Base-by-base conservation (phyloP, 2,329 filamentous ascomycete species). In the Chaetomium sp. region DNA sequence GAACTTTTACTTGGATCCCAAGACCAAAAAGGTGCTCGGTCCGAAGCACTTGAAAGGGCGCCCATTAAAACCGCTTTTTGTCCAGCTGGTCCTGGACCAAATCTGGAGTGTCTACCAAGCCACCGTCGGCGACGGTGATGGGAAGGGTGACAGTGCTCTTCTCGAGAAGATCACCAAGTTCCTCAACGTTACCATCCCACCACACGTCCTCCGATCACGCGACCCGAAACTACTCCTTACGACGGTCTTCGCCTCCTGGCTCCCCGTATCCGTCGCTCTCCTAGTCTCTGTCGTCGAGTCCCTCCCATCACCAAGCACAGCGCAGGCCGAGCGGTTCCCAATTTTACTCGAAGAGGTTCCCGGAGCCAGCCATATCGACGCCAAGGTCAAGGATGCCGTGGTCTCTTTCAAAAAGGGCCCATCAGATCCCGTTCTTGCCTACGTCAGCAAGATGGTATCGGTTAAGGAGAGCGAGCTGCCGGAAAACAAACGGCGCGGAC, bases 371-470 rank as follows among this genome's bases (percentile, higher is more conserved):
- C 78, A 83, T 63, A 84, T 97, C 46, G 84, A 88, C 52, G 73
- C 80, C 1, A 74, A 77, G 6, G 74, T 97, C 53, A 86, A 84
- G 63, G 77, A 87, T n/a, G 89, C 92, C 5, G 92, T 97, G 85
- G 73, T 88, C 1, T 78, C 84, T 0, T 96, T 95, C 68, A 88
- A 88, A 66, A 82, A 82, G 3, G 79, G 78, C 0, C 77, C 81
- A 41, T 78, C 84, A 0, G 87, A 88, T 55, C 91, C 92, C 0
- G 84, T 95, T 0, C 89, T 99, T 1, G 92, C 89, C 7, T 99
- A 96, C 62, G 89, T 99, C 58, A 97, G 92, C 73, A 99, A 99
- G 70, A 96, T 99, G 91, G 89, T 97, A 1, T 94, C 94, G 0
- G 80, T 99, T 10, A 92, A 91, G 0, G 89, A 95, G 66, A 96